Evolutionary conservation across 2,329 filamentous ascomycete genomes (phyloP).

Genomic region (Pseudogymnoascus sp.): DNA sequence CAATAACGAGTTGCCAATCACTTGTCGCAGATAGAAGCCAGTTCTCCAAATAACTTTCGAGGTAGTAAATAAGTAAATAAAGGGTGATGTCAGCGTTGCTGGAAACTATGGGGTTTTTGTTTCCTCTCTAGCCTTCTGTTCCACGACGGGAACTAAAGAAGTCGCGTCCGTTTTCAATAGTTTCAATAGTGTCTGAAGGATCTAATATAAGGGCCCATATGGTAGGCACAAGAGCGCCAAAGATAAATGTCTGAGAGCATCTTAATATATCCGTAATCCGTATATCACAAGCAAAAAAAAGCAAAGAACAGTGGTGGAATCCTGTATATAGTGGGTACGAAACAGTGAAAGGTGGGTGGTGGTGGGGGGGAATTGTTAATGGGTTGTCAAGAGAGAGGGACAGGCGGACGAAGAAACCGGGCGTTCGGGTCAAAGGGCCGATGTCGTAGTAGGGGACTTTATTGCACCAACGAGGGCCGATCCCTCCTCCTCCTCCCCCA

Average conservation of each 20-base stretch:
- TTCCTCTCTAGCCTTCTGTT: background rate
- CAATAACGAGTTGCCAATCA: constrained; percentile 6
- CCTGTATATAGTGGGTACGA: background rate
- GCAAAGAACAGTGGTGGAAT: background rate
- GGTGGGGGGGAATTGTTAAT: background rate
- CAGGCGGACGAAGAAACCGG: background rate
- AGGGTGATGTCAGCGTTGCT: background rate
- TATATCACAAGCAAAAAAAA: constrained; percentile 3
- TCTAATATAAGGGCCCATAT: background rate
- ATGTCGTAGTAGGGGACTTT: background rate
- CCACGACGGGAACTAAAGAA: constrained; percentile 1
- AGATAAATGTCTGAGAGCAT: background rate
- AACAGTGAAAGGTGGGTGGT: background rate
- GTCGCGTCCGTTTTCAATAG: background rate
- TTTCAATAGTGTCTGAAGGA: background rate
- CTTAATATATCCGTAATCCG: background rate
- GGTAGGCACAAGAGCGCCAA: background rate
- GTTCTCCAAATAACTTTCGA: background rate
- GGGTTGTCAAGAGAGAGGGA: background rate
- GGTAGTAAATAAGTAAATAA: background rate
- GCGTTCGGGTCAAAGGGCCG: background rate
- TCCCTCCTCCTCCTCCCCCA: background rate
- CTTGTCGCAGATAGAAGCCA: background rate
- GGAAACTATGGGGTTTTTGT: background rate
- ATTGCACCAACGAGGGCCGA: background rate